Evolutionary conservation across 2,329 filamentous ascomycete genomes (phyloP), one percentile per base, ranked within the genome.

Genomic region (Didymella glomerata): DNA sequence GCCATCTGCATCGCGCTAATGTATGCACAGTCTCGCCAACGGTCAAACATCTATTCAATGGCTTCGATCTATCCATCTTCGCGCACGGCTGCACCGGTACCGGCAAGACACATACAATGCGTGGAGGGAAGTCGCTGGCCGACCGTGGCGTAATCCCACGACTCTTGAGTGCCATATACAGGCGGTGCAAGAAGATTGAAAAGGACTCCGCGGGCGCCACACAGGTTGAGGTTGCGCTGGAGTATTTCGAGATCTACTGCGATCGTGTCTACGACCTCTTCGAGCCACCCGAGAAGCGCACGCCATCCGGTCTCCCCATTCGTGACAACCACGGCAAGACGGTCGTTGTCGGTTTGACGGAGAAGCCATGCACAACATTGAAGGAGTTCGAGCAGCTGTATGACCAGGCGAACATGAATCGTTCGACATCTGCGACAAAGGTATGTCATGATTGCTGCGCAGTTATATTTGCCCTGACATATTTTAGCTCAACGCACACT

Each of bases 171-270:
- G 87, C 86, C 67, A 90, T 98, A 57, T 98, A 94, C 76, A 86
- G 94, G 47, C 85, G 92, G 60, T 89, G 90, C 63, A 91, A 92
- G 78, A 96, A 96, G 81, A 88, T 95, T 18, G 85, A 87, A 65
- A 95, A 94, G 77, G 93, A 96, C 70, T 85, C 88, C 2, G 82
- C 84, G 4, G 91, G 88, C 11, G 81, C 87, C 50, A 93, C 89
- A 0, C 83, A 81, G 2, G 91, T 96, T 22, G 81, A 86, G 9
- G 91, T 97, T 16, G 83, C 87, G 13, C 84, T 97, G 71, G 93
- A 91, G 27, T 97, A 97, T 79, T 97, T 96, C 79, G 93, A 97
- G 76, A 97, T 97, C 66, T 97, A 97, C 79, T 97, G 96, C 76
- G 93, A 97, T 81, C 94, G 94, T 75, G 93, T 97, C 20, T 97